phyloP scores from a whole-genome alignment of 1,284 basidiomycete genomes.

The Trametes sp. region DNA sequence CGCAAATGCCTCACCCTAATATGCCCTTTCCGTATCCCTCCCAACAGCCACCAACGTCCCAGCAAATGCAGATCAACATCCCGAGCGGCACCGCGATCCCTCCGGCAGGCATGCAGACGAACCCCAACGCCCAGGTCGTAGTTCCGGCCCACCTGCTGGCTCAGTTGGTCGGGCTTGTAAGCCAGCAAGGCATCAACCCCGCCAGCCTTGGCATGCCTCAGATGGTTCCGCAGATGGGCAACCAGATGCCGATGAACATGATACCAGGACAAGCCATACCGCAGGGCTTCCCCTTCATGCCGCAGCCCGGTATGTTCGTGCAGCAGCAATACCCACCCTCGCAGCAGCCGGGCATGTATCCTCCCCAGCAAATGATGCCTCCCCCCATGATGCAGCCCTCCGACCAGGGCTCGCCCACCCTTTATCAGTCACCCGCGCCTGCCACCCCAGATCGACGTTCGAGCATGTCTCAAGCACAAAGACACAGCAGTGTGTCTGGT shows the following conservation, averaged over 20 bases:
- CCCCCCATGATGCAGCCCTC: constrained; percentile 11
- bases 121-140: constrained; percentile 17
- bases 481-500: constrained; percentile 21
- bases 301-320: constrained; percentile 11
- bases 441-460: constrained; percentile 5
- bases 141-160: constrained; percentile 22
- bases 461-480: constrained; percentile 1
- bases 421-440: constrained; percentile 3
- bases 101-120: constrained; percentile 8
- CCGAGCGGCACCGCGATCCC: constrained; percentile 13
- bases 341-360: constrained; percentile 8
- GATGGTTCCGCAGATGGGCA: constrained; percentile 8
- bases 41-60: constrained; percentile 3
- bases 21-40: constrained; percentile 1
- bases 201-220: constrained; percentile 9
- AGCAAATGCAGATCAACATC: constrained; percentile 6
- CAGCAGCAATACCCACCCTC: constrained; percentile 11
- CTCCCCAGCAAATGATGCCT: constrained; percentile 10
- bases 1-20: background rate
- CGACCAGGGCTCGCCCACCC: background rate
- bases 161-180: constrained; percentile 12
- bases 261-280: constrained; percentile 11
- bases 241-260: constrained; percentile 16
- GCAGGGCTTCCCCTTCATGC: constrained; percentile 13
- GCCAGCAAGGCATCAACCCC: constrained; percentile 16